These are phyloP conservation scores for Coix lacrymajobi DNA, from an alignment of 176 grass and related monocot species.

Conservation along the genomic window DNA sequence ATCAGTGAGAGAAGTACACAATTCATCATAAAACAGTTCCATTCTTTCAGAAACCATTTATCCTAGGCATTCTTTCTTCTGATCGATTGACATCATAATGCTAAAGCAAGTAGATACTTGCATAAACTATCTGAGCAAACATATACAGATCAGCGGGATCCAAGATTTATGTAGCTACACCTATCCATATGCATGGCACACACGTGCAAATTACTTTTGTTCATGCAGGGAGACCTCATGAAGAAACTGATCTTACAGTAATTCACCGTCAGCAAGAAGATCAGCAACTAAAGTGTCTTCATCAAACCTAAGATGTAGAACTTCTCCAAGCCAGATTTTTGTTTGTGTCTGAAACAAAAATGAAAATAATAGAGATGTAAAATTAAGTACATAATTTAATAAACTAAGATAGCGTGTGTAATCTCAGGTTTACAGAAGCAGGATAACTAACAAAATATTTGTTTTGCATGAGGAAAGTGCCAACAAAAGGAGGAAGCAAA, in stretches of 20 bases:
- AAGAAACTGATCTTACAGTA: constrained; percentile 67
- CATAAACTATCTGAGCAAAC: neutral
- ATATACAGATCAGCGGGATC: neutral
- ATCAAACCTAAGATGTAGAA: constrained; percentile 75
- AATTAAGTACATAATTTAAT: neutral
- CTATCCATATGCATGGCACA: neutral
- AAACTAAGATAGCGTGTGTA: neutral
- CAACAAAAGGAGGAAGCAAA: neutral
- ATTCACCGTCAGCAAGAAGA: constrained; percentile 80
- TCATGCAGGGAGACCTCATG: neutral
- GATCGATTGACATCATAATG: neutral
- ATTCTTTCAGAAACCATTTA: neutral
- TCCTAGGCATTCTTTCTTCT: neutral
- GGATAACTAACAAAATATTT: neutral
- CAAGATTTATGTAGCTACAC: neutral
- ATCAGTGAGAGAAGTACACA: neutral
- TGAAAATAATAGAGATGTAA: constrained; percentile 7
- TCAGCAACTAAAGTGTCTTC: constrained; percentile 62
- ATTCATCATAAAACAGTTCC: neutral
- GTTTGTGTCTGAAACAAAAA: constrained; percentile 61
- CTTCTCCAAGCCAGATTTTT: constrained; percentile 90
- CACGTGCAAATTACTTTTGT: neutral
- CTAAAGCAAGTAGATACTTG: neutral
- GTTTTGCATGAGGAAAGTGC: neutral
- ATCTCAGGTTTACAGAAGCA: neutral